These are phyloP conservation scores for Pelomyxa schiedti DNA, from an alignment of 78 protist species.

Conservation along the genomic window DNA sequence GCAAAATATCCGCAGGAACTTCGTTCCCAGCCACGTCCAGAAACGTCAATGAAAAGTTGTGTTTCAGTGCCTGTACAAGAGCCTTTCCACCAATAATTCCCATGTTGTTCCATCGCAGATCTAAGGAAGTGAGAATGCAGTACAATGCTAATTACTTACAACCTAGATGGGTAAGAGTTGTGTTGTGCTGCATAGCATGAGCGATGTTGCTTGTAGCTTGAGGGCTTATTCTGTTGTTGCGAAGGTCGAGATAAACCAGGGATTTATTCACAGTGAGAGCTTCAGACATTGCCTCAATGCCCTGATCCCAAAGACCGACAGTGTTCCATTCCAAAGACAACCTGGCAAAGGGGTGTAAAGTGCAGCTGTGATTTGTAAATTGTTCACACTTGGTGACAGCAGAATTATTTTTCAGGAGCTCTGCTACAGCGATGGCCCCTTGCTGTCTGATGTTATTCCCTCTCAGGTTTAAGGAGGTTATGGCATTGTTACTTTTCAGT, in stretches of 20 bases:
- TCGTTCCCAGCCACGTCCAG: slow-evolving; percentile 26
- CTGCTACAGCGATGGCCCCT: neutral
- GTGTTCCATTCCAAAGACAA: slow-evolving; percentile 20
- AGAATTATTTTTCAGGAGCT: neutral
- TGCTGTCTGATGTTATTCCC: neutral
- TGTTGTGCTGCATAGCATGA: slow-evolving; percentile 1
- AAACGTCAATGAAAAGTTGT: neutral
- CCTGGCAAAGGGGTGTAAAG: neutral
- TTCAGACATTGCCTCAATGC: neutral
- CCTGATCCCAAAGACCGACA: slow-evolving; percentile 20
- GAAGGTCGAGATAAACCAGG: slow-evolving; percentile 15
- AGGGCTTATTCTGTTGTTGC: slow-evolving; percentile 20
- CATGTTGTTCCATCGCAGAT: slow-evolving; percentile 21
- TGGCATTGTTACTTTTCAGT: neutral
- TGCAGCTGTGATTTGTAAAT: too few relatives aligned
- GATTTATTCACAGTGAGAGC: neutral
- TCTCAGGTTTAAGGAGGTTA: neutral
- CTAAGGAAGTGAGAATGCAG: neutral
- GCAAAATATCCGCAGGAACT: neutral
- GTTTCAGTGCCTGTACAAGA: neutral
- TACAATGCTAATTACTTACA: too few relatives aligned
- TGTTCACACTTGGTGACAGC: too few relatives aligned
- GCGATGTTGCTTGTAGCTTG: neutral
- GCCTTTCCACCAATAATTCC: slow-evolving; percentile 5
- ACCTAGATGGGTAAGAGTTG: neutral